Base-by-base conservation (phyloP, 1,139 yeast species). In the Candida tropicalis region DNA sequence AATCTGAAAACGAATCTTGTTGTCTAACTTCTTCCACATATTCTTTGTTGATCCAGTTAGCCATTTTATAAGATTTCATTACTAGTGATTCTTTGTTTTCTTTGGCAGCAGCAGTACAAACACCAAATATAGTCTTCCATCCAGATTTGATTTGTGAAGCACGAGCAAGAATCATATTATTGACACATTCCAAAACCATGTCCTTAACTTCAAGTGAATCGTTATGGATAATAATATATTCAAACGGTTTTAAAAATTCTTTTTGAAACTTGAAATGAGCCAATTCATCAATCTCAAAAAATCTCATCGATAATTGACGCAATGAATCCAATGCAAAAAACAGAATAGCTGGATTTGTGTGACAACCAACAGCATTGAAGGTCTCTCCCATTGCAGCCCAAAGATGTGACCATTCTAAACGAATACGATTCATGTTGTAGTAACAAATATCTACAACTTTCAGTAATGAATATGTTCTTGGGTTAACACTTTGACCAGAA, bases 391-490 rank as follows among this genome's bases (percentile, higher is more conserved):
- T 87, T 10, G 88, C 85, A 6, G 86, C 79, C 99, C 99, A 95
- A 47, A 95, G 73, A 46, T 89, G 95, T 7, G 96, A 82, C 98
- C 99, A 95, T 66, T 95, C 97, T 51, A 95, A 83, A 61, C 97
- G 82, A 56, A 95, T 90, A 72, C 99, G 87, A 44, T 82, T 83
- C 98, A 95, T 93, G 62, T 95, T 95, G 69, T 95, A 95, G 63
- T 93, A 93, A 65, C 98, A 91, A 38, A 95, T 95, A 63, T 95
- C 99, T 40, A 95, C 96, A 74, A 95, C 87, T 59, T 95, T 95
- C 57, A 90, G 98, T 50, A 95, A 69, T 0, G 97, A 87, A 59
- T 89, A 95, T 65, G 90, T 85, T 60, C 99, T 76, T 23, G 99
- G 99, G 49, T 88, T 82, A 9, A 77, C 72, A 40, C 91, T 83